Evolutionary conservation across 495 filamentous ascomycete genomes (phyloP).

Genomic region (Darksidea phi): DNA sequence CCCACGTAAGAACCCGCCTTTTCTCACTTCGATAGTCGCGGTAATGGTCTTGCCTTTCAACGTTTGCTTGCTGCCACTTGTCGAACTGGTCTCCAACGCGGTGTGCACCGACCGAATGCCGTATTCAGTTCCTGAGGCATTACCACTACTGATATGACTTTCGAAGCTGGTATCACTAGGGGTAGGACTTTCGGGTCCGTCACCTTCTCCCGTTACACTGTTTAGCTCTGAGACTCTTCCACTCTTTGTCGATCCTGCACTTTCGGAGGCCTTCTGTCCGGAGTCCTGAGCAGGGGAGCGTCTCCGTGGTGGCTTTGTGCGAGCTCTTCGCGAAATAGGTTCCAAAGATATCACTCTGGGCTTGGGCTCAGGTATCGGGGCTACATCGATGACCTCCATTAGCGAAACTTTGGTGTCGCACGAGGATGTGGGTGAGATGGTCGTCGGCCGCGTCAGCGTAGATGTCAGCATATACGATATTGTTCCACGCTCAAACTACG

Average conservation of each 20-base stretch:
- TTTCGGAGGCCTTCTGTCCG: background rate
- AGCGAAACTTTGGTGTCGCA: constrained; percentile 79
- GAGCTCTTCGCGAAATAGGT: constrained; percentile 60
- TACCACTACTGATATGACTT: constrained; percentile 58
- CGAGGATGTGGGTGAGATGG: constrained; percentile 73
- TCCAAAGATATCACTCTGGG: constrained; percentile 80
- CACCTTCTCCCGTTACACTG: constrained; percentile 33
- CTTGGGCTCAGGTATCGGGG: constrained; percentile 53
- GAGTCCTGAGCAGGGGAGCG: constrained; percentile 14
- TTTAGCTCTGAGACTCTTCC: constrained; percentile 32
- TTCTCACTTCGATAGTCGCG: constrained; percentile 77
- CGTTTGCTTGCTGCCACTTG: constrained; percentile 3
- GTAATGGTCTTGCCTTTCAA: constrained; percentile 67
- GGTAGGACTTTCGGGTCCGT: constrained; percentile 47
- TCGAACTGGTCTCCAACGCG: background rate
- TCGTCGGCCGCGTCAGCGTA: constrained; percentile 84
- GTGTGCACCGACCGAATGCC: constrained; percentile 46
- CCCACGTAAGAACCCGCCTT: constrained; percentile 81
- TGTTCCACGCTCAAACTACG: constrained; percentile 89
- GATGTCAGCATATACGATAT: constrained; percentile 88
- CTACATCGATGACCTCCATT: constrained; percentile 66
- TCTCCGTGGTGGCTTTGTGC: constrained; percentile 41
- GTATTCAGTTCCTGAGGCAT: constrained; percentile 34
- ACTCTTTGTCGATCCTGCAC: constrained; percentile 14
- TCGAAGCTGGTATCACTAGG: constrained; percentile 65